phyloP scores from a whole-genome alignment of 2,329 filamentous ascomycete genomes.

The Endocalyx cinctus region DNA sequence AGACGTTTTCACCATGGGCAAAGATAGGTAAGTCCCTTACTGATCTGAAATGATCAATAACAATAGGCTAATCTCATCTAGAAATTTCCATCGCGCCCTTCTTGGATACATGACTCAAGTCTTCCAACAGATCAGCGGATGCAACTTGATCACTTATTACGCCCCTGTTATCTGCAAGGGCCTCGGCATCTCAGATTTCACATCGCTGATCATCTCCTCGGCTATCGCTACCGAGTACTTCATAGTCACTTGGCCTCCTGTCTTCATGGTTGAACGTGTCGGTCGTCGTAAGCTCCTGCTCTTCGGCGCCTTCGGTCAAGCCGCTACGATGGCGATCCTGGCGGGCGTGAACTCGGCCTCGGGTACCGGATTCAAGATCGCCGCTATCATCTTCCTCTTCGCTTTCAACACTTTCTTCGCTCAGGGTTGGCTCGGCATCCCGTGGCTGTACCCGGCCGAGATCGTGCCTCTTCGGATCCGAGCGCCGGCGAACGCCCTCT shows the following conservation, averaged over 20 bases:
- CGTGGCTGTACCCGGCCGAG: conserved; percentile 54
- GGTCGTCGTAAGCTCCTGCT: conserved; percentile 66
- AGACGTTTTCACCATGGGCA: conserved; percentile 52
- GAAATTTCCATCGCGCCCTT: conserved; percentile 45
- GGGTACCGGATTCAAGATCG: conserved; percentile 16
- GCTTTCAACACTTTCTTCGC: conserved; percentile 46
- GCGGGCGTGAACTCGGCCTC: conserved; percentile 31
- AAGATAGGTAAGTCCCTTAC: conserved; percentile 37
- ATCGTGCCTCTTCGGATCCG: conserved; percentile 43
- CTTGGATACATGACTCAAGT: conserved; percentile 50
- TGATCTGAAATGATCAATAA: too few species aligned
- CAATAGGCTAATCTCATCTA: too few species aligned
- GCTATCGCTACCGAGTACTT: conserved; percentile 17
- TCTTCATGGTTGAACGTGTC: conserved; percentile 57
- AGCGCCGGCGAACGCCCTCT: conserved; percentile 51
- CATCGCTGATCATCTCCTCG: conserved; percentile 30
- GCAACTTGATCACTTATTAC: conserved; percentile 34
- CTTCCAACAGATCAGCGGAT: conserved; percentile 42
- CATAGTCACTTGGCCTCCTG: conserved; percentile 49
- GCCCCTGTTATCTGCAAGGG: conserved; percentile 41
- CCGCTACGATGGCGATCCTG: conserved; percentile 58
- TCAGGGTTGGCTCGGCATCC: conserved; percentile 43
- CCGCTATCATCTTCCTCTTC: conserved; percentile 33
- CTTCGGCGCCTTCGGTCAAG: conserved; percentile 58
- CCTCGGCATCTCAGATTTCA: conserved; percentile 44